Evolutionary conservation across 2,329 filamentous ascomycete species (phyloP).

Genomic region (Alternaria metachromatica): DNA sequence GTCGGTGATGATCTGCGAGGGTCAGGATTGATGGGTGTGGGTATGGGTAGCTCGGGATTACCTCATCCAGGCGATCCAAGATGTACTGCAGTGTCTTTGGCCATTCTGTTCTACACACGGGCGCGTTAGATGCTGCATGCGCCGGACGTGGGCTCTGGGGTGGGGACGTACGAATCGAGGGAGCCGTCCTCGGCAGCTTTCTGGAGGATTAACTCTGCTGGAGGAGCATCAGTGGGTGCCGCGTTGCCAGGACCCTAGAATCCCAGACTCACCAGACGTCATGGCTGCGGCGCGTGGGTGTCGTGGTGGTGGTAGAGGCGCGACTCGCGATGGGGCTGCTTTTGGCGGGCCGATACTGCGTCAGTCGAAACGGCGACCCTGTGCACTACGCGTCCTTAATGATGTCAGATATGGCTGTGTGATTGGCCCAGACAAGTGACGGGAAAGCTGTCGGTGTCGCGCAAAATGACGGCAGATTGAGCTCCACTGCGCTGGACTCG

Average conservation of each 20-base stretch:
- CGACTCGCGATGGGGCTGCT: constrained; percentile 6
- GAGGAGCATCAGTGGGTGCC: constrained; percentile 16
- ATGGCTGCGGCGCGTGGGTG: constrained; percentile 20
- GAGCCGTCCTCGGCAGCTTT: constrained; percentile 64
- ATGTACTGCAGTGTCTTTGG: constrained; percentile 69
- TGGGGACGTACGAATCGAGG: constrained; percentile 62
- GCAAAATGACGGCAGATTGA: constrained; percentile 13
- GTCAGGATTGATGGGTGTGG: not conserved
- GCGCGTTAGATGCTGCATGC: constrained; percentile 35
- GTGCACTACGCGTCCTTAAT: not conserved
- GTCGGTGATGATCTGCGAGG: constrained; percentile 71
- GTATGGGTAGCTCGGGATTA: constrained; percentile 36
- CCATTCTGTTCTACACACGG: constrained; percentile 68
- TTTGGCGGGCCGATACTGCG: not conserved
- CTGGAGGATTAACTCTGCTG: constrained; percentile 60
- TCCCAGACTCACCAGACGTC: constrained; percentile 23
- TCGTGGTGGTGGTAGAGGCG: not conserved
- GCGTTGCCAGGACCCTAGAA: not conserved
- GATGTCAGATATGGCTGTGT: not conserved
- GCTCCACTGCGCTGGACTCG: not conserved
- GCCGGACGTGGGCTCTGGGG: constrained; percentile 1
- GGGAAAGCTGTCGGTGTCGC: not conserved
- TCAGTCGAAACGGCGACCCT: constrained; percentile 3
- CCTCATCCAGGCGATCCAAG: constrained; percentile 71
- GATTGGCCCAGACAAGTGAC: not conserved